Conservation (phyloP, 805 yeast species). For the Metschnikowia lochheadii region DNA sequence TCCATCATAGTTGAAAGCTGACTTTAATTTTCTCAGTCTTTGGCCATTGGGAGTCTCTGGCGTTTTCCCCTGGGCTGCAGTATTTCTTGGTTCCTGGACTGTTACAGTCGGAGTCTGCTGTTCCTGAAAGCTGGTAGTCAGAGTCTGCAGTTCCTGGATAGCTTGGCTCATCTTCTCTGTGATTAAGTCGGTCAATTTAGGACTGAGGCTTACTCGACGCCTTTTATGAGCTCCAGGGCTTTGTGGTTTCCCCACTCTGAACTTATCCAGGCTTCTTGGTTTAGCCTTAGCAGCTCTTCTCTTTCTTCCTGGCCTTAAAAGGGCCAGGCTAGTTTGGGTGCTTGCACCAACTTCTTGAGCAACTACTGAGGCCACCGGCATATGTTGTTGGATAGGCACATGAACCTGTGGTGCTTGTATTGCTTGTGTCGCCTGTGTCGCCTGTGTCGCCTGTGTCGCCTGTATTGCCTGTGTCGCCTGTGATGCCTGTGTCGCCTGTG, state of each 20-base stretch:
- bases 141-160: neutral
- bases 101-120: too few relatives aligned
- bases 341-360: too few relatives aligned
- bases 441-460: too few relatives aligned
- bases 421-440: too few relatives aligned
- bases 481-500: too few relatives aligned
- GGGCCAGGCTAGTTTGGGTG: neutral
- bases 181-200: neutral
- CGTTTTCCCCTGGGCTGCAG: too few relatives aligned
- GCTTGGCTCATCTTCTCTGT: neutral
- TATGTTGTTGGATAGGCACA: too few relatives aligned
- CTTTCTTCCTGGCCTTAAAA: neutral
- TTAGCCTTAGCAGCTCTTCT: neutral
- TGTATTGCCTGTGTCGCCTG: too few relatives aligned
- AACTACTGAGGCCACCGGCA: too few relatives aligned
- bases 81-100: too few relatives aligned
- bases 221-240: too few relatives aligned
- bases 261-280: neutral
- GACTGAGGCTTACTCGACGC: neutral
- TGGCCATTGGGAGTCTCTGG: neutral
- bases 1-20: slow-evolving; percentile 6
- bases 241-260: neutral
- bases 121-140: neutral
- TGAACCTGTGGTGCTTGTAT: too few relatives aligned
- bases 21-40: slow-evolving; percentile 1